A percentile compares a stretch with the other conserved stretches of the same genome.
Conservation (phyloP, 2,329 filamentous ascomycete species). For the Penicillium sp. region DNA sequence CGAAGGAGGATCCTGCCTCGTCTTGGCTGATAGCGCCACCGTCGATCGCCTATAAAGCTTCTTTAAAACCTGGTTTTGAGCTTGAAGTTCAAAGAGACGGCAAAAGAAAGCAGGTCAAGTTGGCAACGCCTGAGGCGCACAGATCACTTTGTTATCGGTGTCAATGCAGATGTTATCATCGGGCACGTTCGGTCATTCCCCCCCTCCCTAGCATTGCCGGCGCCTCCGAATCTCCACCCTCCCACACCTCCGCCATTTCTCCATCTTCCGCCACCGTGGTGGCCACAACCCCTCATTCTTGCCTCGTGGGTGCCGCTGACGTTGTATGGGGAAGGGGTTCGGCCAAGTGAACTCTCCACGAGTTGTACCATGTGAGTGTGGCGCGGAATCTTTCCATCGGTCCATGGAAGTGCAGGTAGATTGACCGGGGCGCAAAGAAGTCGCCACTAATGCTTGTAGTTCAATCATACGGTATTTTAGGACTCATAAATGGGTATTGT, state of each 20-base stretch:
- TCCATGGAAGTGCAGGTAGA: not conserved
- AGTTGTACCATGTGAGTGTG: not conserved
- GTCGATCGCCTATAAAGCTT: conserved; percentile 10
- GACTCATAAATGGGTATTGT: not conserved
- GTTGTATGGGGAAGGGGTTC: not conserved
- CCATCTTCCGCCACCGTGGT: not conserved
- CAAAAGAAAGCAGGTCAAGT: no score
- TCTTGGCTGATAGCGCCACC: conserved; percentile 10
- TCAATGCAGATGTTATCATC: not conserved
- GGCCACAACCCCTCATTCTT: not conserved
- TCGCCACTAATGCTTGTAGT: not conserved
- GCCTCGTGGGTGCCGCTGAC: conserved; percentile 8
- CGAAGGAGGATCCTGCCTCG: not conserved
- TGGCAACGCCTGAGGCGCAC: not conserved
- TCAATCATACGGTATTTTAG: not conserved
- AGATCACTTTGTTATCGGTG: not conserved
- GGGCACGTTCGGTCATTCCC: not conserved
- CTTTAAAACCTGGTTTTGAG: not conserved
- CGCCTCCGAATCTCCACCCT: conserved; percentile 12
- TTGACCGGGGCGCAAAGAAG: not conserved
- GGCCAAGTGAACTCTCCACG: not conserved
- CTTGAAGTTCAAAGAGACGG: not conserved
- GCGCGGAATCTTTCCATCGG: not conserved
- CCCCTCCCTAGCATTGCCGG: conserved; percentile 12
- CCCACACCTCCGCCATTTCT: conserved; percentile 8